Evolutionary conservation across 306 rosid genomes (phyloP).

Genomic region (Pyrus bretschneideri): DNA sequence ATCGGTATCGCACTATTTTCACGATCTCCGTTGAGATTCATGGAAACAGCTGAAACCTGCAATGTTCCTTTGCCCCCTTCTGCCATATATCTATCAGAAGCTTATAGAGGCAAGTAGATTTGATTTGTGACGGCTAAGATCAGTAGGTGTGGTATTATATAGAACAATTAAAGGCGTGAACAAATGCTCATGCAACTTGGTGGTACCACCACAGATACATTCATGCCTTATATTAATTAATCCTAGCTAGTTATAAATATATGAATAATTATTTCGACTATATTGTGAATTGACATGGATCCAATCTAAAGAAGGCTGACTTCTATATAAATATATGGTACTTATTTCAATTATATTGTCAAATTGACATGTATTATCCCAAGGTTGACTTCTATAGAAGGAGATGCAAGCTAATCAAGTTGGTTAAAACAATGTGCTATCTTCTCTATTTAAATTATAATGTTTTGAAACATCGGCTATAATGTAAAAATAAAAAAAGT

Average conservation of each 20-base stretch:
- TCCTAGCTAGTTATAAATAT: background rate
- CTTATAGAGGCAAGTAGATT: background rate
- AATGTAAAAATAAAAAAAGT: background rate
- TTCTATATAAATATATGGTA: background rate
- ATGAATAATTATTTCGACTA: background rate
- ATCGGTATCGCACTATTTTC: background rate
- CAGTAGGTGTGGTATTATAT: background rate
- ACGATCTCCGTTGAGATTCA: constrained; percentile 1
- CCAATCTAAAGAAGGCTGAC: background rate
- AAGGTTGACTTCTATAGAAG: background rate
- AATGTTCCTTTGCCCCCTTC: background rate
- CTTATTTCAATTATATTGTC: background rate
- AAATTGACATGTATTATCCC: background rate
- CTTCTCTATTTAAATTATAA: too few relatives aligned
- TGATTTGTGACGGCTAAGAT: background rate
- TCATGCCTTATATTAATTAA: background rate
- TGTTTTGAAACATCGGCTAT: too few relatives aligned
- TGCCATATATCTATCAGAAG: background rate
- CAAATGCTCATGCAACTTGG: background rate
- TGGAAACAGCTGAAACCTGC: background rate
- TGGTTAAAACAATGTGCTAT: too few relatives aligned
- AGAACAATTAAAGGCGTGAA: background rate
- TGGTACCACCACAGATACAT: background rate
- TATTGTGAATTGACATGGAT: background rate
- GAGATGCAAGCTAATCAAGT: background rate